Base-by-base conservation (phyloP, 257 asterid species). In the Craterostigma plantagineum region DNA sequence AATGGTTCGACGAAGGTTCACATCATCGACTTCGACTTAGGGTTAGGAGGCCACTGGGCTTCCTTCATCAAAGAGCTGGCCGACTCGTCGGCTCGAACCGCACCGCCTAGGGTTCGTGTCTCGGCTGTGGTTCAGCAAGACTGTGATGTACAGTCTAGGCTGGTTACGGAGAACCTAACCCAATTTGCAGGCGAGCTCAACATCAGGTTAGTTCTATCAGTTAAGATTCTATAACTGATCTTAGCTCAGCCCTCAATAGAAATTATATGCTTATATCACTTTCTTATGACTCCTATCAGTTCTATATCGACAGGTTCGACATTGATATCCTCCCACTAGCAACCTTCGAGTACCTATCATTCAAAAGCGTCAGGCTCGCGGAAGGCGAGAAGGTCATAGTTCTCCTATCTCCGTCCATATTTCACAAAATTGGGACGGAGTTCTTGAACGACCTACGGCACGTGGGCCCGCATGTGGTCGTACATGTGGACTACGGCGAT, bases 61-160 rank as follows among this genome's bases (percentile, higher is more conserved):
- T 82, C 98, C 18, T 82, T 82, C 79, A 57, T 90, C 73, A 79
- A 64, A 13, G 98, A 82, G 58, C 63, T 87, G 7, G 72, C 98
- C 3, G 90, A 76, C 30, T 6, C 64, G 33, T 39, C 64, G 3
- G 70, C 77, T 0, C 60, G 68, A 52, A 23, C 64, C 7, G 52
- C 51, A 18, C 46, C 71, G 15, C 72, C 87, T 11, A 43, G 60
- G 34, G 61, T 87, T 0, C 64, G 93, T 7, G 63, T 90, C 11
- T 74, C 95, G 3, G 95, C 95, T 23, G 49, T 82, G 10, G 92
- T 90, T 0, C 73, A 69, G 0, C 93, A 90, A 13, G 91, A 76
- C 42, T 83, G 72, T 48, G 92, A 62, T 0, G 42, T 61, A 14
- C 92, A 90, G 38, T 70, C 91, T 4, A 58, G 69, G 47, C 58